Percentiles rank a stretch among this genome's conserved stretches.
Evolutionary conservation across 441 rosid species (phyloP).

Genomic region (Kokia cookei): DNA sequence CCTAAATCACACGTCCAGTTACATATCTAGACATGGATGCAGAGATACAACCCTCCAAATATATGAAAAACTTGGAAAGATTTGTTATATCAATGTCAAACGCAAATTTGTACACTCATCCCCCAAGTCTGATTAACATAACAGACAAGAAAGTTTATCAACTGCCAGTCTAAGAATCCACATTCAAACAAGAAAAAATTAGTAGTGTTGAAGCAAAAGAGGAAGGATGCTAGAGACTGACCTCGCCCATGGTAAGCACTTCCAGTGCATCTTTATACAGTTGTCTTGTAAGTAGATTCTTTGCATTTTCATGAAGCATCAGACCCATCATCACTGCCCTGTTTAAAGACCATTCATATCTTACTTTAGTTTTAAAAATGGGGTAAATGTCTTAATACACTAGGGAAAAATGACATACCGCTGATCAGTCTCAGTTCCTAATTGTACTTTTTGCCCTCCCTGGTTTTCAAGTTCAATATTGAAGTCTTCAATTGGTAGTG

Average conservation of each 20-base stretch:
- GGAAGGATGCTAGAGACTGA: conserved; percentile 20
- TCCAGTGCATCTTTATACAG: conserved; percentile 72
- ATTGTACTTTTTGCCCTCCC: conserved; percentile 49
- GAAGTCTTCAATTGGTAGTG: conserved; percentile 61
- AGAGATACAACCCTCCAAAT: not conserved
- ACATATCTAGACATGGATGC: not conserved
- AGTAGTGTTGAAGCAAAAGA: not conserved
- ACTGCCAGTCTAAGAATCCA: not conserved
- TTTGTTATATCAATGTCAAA: not conserved
- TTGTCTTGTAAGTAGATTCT: conserved; percentile 47
- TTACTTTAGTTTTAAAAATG: not conserved
- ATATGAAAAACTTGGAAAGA: not conserved
- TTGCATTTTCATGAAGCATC: conserved; percentile 79
- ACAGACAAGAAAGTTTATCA: not conserved
- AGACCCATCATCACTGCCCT: conserved; percentile 86
- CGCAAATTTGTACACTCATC: not conserved
- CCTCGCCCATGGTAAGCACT: conserved; percentile 91
- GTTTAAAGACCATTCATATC: conserved; percentile 9
- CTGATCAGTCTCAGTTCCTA: conserved; percentile 73
- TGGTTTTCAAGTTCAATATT: conserved; percentile 86
- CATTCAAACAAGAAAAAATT: not conserved
- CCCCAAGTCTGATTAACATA: not conserved
- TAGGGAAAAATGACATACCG: conserved; percentile 31
- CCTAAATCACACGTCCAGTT: not conserved
- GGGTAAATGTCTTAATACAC: not conserved